phyloP scores from a whole-genome alignment of 2,329 filamentous ascomycete genomes.

The Fusarium sp. region DNA sequence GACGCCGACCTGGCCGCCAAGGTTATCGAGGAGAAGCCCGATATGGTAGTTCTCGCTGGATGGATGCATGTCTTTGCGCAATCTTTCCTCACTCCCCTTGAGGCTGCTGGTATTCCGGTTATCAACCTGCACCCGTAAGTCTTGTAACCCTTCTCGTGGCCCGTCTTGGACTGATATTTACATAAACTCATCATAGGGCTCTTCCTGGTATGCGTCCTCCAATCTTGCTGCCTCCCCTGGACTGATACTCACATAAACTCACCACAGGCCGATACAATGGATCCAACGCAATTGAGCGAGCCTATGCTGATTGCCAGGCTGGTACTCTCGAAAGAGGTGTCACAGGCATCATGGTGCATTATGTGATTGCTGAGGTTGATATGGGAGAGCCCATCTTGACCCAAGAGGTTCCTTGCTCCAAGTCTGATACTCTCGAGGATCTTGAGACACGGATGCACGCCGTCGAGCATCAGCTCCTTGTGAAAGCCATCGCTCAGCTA shows the following conservation, averaged over 20 bases:
- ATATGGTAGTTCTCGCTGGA: constrained; percentile 82
- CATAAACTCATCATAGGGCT: constrained; percentile 61
- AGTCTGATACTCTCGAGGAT: constrained; percentile 71
- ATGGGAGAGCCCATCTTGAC: constrained; percentile 79
- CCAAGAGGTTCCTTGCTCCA: constrained; percentile 73
- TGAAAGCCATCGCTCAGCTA: constrained; percentile 73
- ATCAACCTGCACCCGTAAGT: constrained; percentile 79
- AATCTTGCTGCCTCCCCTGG: background rate
- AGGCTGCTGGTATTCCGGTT: constrained; percentile 70
- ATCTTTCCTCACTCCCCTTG: constrained; percentile 76
- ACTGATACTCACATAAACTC: constrained; percentile 11
- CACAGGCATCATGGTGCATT: constrained; percentile 91
- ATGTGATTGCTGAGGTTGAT: constrained; percentile 85
- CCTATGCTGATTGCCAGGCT: constrained; percentile 76
- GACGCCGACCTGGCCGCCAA: constrained; percentile 78
- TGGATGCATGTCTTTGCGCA: constrained; percentile 87
- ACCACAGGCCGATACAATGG: constrained; percentile 78
- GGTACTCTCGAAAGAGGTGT: constrained; percentile 72
- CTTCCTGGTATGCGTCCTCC: constrained; percentile 59
- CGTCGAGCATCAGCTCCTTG: constrained; percentile 81
- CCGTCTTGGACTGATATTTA: background rate
- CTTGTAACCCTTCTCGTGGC: background rate
- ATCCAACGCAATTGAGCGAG: constrained; percentile 79
- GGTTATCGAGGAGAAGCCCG: constrained; percentile 73
- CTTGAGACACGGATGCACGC: constrained; percentile 80